phyloP scores from a whole-genome alignment of 2,329 filamentous ascomycete species.

The Sarocladiaceae sp. region DNA sequence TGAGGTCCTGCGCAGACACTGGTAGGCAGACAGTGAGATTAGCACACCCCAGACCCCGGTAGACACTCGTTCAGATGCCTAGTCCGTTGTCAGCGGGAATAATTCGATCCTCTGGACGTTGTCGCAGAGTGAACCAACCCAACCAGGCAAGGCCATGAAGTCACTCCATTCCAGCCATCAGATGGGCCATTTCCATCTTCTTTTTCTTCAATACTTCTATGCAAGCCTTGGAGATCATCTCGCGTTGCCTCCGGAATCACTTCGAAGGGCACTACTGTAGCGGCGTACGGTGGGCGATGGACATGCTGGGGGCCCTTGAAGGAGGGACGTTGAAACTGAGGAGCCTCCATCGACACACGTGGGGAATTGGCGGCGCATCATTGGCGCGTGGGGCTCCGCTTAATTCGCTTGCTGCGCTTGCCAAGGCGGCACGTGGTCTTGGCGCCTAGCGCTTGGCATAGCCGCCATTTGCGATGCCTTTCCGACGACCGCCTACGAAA shows the following conservation, averaged over 20 bases:
- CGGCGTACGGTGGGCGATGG: neutral
- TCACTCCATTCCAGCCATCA: neutral
- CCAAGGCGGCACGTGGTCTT: conserved; percentile 9
- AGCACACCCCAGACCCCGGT: neutral
- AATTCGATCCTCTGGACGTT: neutral
- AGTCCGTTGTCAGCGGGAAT: neutral
- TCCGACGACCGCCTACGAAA: neutral
- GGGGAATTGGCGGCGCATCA: neutral
- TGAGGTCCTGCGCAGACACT: neutral
- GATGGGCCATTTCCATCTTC: neutral
- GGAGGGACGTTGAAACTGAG: neutral
- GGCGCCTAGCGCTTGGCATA: conserved; percentile 9
- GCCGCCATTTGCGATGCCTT: neutral
- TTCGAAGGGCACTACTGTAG: neutral
- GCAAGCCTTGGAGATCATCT: neutral
- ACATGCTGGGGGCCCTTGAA: neutral
- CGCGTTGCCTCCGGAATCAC: neutral
- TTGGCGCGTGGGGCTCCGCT: neutral
- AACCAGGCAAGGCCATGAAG: neutral
- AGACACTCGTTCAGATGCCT: neutral
- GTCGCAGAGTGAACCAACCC: neutral
- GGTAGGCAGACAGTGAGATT: too few relatives aligned
- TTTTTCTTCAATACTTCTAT: neutral
- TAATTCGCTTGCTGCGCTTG: neutral
- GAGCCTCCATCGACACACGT: neutral